Evolutionary conservation across 768 basidiomycete species (phyloP).

Genomic region (Russula earlei): DNA sequence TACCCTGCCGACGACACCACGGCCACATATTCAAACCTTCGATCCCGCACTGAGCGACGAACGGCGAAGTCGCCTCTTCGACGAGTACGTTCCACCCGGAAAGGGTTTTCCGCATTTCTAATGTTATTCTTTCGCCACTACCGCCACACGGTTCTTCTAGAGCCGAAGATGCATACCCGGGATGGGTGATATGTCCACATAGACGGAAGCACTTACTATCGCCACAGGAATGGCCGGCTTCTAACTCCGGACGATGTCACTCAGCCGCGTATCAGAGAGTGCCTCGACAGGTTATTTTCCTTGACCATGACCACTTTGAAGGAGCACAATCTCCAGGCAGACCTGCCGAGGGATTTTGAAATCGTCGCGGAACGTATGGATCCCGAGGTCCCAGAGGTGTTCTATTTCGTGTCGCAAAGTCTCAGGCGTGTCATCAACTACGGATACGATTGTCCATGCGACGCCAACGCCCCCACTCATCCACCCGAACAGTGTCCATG

Average conservation of each 20-base stretch:
- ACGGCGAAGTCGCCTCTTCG: neutral
- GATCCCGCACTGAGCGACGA: neutral
- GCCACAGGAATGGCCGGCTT: neutral
- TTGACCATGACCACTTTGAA: neutral
- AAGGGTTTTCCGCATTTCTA: neutral
- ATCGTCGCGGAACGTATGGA: constrained; percentile 7
- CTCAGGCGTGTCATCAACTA: constrained; percentile 3
- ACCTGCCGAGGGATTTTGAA: constrained; percentile 3
- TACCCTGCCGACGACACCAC: neutral
- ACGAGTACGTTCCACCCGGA: neutral
- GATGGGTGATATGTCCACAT: constrained; percentile 1
- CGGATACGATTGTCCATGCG: neutral
- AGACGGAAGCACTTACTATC: neutral
- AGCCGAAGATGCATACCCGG: neutral
- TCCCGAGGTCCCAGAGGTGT: constrained; percentile 4
- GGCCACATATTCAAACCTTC: neutral
- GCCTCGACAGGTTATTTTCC: neutral
- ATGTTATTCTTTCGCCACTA: no score
- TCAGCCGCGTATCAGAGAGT: neutral
- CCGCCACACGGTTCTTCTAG: neutral
- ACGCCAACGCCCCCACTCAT: neutral
- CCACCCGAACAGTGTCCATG: neutral
- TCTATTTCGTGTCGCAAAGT: constrained; percentile 2
- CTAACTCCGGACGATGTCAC: constrained; percentile 8
- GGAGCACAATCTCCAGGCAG: neutral